phyloP scores from a whole-genome alignment of 129 eudicot species.

The Flaveria linearis region DNA sequence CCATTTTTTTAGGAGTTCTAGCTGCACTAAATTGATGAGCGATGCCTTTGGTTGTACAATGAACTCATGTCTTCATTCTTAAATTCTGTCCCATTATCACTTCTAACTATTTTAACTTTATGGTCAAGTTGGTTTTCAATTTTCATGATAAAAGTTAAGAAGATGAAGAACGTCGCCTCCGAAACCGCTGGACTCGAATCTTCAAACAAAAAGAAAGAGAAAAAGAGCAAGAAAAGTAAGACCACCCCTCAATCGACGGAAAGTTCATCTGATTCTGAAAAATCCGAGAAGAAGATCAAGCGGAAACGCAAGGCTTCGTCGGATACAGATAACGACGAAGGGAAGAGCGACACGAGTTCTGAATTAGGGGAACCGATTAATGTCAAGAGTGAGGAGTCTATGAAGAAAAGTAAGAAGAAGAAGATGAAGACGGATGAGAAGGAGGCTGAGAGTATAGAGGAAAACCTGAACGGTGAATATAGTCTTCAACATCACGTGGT shows the following conservation, averaged over 20 bases:
- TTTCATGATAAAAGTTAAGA: conserved; percentile 47
- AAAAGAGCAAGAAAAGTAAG: conserved; percentile 57
- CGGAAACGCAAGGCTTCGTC: conserved; percentile 66
- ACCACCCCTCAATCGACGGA: conserved; percentile 17
- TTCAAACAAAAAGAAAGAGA: conserved; percentile 44
- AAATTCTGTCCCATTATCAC: too few relatives aligned
- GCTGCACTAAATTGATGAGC: too few relatives aligned
- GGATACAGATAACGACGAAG: conserved; percentile 46
- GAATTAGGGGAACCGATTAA: conserved; percentile 64
- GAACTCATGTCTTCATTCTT: too few relatives aligned
- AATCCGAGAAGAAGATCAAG: conserved; percentile 46
- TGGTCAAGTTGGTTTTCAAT: too few relatives aligned
- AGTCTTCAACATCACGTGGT: conserved; percentile 94
- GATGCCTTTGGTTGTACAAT: too few relatives aligned
- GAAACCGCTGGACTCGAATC: conserved; percentile 41
- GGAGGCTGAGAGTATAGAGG: conserved; percentile 42
- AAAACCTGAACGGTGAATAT: conserved; percentile 91
- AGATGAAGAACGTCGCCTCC: conserved; percentile 32
- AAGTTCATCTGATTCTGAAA: conserved; percentile 37
- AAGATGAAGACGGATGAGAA: conserved; percentile 46
- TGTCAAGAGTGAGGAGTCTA: conserved; percentile 41
- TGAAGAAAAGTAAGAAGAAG: conserved; percentile 55
- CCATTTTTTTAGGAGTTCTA: too few relatives aligned
- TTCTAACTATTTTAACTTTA: too few relatives aligned
- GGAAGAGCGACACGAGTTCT: conserved; percentile 67